phyloP scores from a whole-genome alignment of 1,284 basidiomycete genomes.

The Pseudozyma sp. region DNA sequence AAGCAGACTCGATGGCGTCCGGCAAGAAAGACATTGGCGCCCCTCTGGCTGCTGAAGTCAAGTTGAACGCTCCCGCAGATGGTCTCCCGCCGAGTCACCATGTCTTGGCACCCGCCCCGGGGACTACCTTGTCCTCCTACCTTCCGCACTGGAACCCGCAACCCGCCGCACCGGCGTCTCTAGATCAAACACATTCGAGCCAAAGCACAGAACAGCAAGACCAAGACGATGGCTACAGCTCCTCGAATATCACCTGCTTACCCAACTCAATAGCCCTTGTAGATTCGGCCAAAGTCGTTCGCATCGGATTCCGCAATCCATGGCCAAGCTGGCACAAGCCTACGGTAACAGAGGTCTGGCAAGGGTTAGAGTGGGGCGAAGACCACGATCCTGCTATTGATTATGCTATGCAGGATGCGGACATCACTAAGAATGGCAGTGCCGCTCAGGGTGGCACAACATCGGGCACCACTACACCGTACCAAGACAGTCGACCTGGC shows the following conservation, averaged over 20 bases:
- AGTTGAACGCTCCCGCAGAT: constrained; percentile 15
- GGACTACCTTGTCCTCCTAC: constrained; percentile 47
- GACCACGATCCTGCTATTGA: constrained; percentile 38
- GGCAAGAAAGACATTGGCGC: neutral
- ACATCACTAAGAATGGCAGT: constrained; percentile 1
- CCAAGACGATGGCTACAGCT: neutral
- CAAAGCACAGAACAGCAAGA: neutral
- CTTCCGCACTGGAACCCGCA: constrained; percentile 45
- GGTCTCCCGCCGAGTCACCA: constrained; percentile 41
- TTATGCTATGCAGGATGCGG: constrained; percentile 28
- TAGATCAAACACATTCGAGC: too few species aligned
- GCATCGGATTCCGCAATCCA: constrained; percentile 61
- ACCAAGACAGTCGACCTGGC: constrained; percentile 23
- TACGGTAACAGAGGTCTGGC: constrained; percentile 50
- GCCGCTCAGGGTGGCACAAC: neutral
- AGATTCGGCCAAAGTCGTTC: constrained; percentile 25
- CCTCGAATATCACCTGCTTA: constrained; percentile 19
- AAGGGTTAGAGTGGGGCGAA: constrained; percentile 58
- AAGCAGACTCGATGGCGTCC: neutral
- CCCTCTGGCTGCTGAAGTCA: constrained; percentile 23
- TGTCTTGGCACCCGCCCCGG: constrained; percentile 47
- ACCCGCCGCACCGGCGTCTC: constrained; percentile 3
- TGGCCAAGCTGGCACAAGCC: constrained; percentile 64
- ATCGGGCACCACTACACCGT: constrained; percentile 5
- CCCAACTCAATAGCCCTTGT: constrained; percentile 34